Percentiles rank a stretch among this genome's conserved stretches.
phyloP scores from a whole-genome alignment of 441 rosid species.

The Syzygium syzygioides region DNA sequence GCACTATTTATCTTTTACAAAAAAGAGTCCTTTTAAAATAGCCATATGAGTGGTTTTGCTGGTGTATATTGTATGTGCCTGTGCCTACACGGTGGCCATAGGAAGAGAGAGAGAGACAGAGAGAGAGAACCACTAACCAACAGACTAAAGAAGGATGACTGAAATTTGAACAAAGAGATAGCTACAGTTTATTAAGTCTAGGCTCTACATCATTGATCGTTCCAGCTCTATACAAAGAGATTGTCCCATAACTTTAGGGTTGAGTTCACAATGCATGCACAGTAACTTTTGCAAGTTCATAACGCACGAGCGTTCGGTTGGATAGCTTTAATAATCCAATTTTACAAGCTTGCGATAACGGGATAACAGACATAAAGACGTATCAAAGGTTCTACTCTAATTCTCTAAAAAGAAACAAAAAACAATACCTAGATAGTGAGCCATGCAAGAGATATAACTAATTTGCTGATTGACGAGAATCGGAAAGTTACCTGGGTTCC shows the following conservation, averaged over 20 bases:
- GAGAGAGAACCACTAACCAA: background rate
- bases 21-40: background rate
- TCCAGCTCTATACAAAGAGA: background rate
- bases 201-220: background rate
- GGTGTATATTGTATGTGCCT: background rate
- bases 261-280: background rate
- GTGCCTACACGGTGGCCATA: background rate
- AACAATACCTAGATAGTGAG: background rate
- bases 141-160: background rate
- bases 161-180: background rate
- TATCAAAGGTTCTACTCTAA: background rate
- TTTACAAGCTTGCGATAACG: background rate
- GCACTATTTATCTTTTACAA: background rate
- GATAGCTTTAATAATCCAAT: background rate
- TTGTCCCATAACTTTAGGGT: background rate
- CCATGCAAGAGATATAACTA: background rate
- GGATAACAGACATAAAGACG: background rate
- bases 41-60: background rate
- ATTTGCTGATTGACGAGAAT: background rate
- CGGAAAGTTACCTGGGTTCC: slow-evolving; percentile 67
- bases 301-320: background rate
- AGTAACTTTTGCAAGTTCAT: background rate
- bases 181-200: background rate
- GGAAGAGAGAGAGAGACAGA: background rate
- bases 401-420: background rate